phyloP scores from a whole-genome alignment of 441 rosid species.

The Erodium trifolium region DNA sequence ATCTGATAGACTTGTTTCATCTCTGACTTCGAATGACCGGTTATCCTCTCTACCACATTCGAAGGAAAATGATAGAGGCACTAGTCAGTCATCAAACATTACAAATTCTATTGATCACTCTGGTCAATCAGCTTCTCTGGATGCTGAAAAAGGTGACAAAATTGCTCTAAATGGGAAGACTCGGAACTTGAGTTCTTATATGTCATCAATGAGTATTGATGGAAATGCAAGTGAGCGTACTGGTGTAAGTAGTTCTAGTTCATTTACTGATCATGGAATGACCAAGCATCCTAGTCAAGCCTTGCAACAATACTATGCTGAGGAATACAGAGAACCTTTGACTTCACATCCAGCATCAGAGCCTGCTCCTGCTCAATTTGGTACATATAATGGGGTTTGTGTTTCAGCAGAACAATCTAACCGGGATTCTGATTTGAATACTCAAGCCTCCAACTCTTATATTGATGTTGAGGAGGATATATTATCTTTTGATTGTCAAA shows the following conservation, averaged over 20 bases:
- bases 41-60: constrained; percentile 26
- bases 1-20: constrained; percentile 23
- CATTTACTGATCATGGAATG: constrained; percentile 31
- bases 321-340: constrained; percentile 39
- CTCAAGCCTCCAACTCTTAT: constrained; percentile 22
- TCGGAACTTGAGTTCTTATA: constrained; percentile 27
- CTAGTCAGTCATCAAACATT: constrained; percentile 9
- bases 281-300: constrained; percentile 31
- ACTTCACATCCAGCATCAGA: constrained; percentile 19
- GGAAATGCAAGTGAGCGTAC: constrained; percentile 24
- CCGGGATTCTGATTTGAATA: constrained; percentile 35
- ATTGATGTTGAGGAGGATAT: constrained; percentile 54
- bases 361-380: constrained; percentile 8
- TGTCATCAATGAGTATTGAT: constrained; percentile 34
- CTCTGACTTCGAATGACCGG: constrained; percentile 22
- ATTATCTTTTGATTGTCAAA: constrained; percentile 55
- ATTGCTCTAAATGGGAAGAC: constrained; percentile 22
- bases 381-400: constrained; percentile 15
- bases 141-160: constrained; percentile 25
- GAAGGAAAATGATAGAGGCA: constrained; percentile 28
- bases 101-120: constrained; percentile 16
- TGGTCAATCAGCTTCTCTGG: constrained; percentile 13
- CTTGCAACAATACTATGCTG: constrained; percentile 30
- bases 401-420: constrained; percentile 29
- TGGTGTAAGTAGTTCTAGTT: constrained; percentile 26